These are phyloP conservation scores for Mycosphaerelloides madeirae DNA, from an alignment of 2,329 filamentous ascomycete species.

Conservation along the genomic window DNA sequence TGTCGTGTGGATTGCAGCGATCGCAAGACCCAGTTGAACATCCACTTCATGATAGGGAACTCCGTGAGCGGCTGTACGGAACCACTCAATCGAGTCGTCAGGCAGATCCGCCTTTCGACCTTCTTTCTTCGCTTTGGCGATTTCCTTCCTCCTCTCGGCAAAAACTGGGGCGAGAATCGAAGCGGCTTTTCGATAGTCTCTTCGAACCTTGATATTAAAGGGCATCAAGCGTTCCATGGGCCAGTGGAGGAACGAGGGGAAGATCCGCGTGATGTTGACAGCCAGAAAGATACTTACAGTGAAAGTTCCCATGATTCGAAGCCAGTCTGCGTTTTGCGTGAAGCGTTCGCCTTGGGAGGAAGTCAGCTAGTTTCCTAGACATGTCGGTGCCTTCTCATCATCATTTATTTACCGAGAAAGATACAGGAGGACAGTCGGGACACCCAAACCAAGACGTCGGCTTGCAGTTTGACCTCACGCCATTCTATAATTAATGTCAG, in stretches of 20 bases:
- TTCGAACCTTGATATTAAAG: constrained; percentile 31
- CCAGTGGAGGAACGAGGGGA: constrained; percentile 33
- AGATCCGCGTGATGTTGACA: constrained; percentile 32
- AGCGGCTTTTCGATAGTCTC: constrained; percentile 29
- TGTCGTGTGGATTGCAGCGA: constrained; percentile 29
- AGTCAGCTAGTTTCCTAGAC: too few species aligned
- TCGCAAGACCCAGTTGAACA: constrained; percentile 19
- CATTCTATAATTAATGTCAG: constrained; percentile 5
- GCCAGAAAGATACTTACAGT: constrained; percentile 34
- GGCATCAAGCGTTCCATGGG: constrained; percentile 35
- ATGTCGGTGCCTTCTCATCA: too few species aligned
- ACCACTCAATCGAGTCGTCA: constrained; percentile 28
- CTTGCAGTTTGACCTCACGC: constrained; percentile 17
- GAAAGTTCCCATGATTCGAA: constrained; percentile 34
- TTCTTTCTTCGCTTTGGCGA: constrained; percentile 10
- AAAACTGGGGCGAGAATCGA: constrained; percentile 32
- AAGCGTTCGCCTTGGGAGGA: constrained; percentile 33
- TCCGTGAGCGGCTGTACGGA: constrained; percentile 21
- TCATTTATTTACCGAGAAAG: too few species aligned
- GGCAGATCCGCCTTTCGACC: constrained; percentile 15
- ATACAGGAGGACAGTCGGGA: constrained; percentile 39
- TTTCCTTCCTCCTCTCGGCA: constrained; percentile 11
- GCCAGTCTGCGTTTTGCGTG: constrained; percentile 38
- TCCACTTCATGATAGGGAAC: constrained; percentile 15
- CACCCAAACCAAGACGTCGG: constrained; percentile 32